phyloP scores from a whole-genome alignment of 345 rosid species.

The Mallotus nudiflorus region DNA sequence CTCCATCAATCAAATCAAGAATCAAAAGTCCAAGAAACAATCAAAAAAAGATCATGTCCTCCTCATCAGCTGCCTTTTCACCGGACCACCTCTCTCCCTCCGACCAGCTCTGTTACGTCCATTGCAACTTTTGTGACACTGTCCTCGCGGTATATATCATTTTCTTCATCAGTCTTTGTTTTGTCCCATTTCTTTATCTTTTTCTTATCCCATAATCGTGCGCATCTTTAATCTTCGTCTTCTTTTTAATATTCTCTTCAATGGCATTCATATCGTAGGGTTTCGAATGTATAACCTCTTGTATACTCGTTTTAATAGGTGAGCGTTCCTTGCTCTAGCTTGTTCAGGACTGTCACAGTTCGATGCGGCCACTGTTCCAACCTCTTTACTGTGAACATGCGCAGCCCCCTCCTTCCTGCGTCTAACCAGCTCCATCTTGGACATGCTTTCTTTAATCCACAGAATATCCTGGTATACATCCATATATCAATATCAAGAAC shows the following conservation, averaged over 20 bases:
- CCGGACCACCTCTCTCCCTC: slow-evolving; percentile 92
- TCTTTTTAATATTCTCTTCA: neutral
- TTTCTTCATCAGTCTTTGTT: neutral
- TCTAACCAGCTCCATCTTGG: slow-evolving; percentile 76
- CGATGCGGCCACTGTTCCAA: slow-evolving; percentile 96
- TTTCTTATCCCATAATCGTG: neutral
- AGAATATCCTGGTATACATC: slow-evolving; percentile 59
- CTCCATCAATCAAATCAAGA: slow-evolving; percentile 74
- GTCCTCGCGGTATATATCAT: slow-evolving; percentile 69
- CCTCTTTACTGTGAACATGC: slow-evolving; percentile 82
- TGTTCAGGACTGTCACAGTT: slow-evolving; percentile 93
- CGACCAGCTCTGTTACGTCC: slow-evolving; percentile 98
- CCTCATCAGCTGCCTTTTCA: slow-evolving; percentile 71
- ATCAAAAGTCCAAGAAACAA: slow-evolving; percentile 8
- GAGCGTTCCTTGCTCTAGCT: slow-evolving; percentile 91
- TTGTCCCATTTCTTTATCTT: slow-evolving; percentile 5
- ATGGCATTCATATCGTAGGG: neutral
- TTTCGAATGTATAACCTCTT: neutral
- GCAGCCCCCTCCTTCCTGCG: slow-evolving; percentile 62
- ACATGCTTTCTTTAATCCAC: slow-evolving; percentile 72
- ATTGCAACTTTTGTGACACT: slow-evolving; percentile 89
- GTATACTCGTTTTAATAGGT: slow-evolving; percentile 50
- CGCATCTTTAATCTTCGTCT: neutral
- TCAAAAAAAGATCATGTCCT: slow-evolving; percentile 48
- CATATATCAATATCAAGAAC: neutral